Evolutionary conservation across 176 grass and related monocot species (phyloP).

Genomic region (Dendrocalamus sinicus): DNA sequence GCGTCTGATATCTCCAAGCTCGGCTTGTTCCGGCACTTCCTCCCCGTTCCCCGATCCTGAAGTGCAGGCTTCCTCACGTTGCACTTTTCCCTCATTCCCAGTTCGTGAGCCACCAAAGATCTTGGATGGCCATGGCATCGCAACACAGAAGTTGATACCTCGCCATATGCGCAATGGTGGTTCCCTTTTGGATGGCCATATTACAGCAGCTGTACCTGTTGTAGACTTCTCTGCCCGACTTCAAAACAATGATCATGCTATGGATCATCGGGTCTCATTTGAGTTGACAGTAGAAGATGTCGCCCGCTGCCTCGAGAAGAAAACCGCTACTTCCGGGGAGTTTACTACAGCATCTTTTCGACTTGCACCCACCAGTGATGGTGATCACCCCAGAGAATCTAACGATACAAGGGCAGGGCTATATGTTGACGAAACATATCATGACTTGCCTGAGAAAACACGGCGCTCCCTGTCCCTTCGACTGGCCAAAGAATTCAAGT

Average conservation of each 20-base stretch:
- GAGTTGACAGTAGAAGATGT: slow-evolving; percentile 92
- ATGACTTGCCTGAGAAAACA: slow-evolving; percentile 83
- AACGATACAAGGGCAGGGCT: slow-evolving; percentile 45
- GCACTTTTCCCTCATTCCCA: slow-evolving; percentile 59
- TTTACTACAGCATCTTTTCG: slow-evolving; percentile 51
- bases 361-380: slow-evolving; percentile 32
- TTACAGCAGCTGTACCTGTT: slow-evolving; percentile 64
- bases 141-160: slow-evolving; percentile 73
- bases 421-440: slow-evolving; percentile 64
- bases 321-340: slow-evolving; percentile 62
- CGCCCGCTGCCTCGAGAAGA: slow-evolving; percentile 81
- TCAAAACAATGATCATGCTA: slow-evolving; percentile 70
- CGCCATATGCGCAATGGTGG: slow-evolving; percentile 68
- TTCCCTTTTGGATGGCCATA: slow-evolving; percentile 78
- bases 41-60: slow-evolving; percentile 73
- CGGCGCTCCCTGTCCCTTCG: slow-evolving; percentile 64
- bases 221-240: slow-evolving; percentile 59
- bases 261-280: slow-evolving; percentile 86
- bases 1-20: slow-evolving; percentile 72
- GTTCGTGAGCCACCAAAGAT: slow-evolving; percentile 68
- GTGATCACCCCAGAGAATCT: slow-evolving; percentile 38
- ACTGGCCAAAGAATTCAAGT: slow-evolving; percentile 86
- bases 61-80: slow-evolving; percentile 29
- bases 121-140: slow-evolving; percentile 64
- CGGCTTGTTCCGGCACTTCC: slow-evolving; percentile 77